Conservation (phyloP, 2,329 filamentous ascomycete species). For the Aspergillus ochraceoroseus region DNA sequence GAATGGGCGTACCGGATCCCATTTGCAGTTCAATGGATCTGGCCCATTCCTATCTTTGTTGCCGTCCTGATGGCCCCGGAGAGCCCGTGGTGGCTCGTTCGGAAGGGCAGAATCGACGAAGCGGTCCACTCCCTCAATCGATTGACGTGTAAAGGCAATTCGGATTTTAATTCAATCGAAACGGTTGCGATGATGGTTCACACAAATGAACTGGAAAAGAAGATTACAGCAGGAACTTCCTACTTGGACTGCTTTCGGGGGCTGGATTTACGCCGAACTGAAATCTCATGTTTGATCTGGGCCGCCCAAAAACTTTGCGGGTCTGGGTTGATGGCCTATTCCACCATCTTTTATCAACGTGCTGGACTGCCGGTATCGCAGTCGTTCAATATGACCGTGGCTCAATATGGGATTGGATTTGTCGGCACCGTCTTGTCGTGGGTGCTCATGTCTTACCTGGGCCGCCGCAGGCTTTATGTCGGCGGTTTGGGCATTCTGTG, state of each 20-base stretch:
- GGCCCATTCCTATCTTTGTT: slow-evolving; percentile 45
- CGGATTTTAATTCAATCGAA: too few relatives aligned
- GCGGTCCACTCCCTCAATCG: slow-evolving; percentile 39
- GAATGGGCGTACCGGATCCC: slow-evolving; percentile 50
- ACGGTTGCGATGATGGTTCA: slow-evolving; percentile 10
- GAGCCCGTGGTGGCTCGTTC: slow-evolving; percentile 48
- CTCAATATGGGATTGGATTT: slow-evolving; percentile 10
- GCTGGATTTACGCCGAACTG: slow-evolving; percentile 7
- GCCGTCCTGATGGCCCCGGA: slow-evolving; percentile 44
- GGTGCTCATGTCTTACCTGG: slow-evolving; percentile 7
- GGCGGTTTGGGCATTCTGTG: slow-evolving; percentile 31
- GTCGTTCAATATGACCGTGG: slow-evolving; percentile 15
- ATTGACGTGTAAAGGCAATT: too few relatives aligned
- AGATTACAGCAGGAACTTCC: neutral
- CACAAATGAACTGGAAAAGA: slow-evolving; percentile 9
- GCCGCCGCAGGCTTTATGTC: slow-evolving; percentile 19
- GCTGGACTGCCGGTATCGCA: slow-evolving; percentile 11
- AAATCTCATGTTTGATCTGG: slow-evolving; percentile 13
- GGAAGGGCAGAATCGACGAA: slow-evolving; percentile 39
- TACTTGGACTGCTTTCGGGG: slow-evolving; percentile 10
- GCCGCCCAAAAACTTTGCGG: slow-evolving; percentile 14
- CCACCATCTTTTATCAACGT: slow-evolving; percentile 12
- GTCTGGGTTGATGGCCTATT: slow-evolving; percentile 11
- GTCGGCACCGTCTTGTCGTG: slow-evolving; percentile 12
- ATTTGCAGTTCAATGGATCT: slow-evolving; percentile 49